Percentiles rank a stretch among this genome's conserved stretches.
Evolutionary conservation across 352 stramenopile species (phyloP).

Genomic region (Phytophthora macrochlamydospora): DNA sequence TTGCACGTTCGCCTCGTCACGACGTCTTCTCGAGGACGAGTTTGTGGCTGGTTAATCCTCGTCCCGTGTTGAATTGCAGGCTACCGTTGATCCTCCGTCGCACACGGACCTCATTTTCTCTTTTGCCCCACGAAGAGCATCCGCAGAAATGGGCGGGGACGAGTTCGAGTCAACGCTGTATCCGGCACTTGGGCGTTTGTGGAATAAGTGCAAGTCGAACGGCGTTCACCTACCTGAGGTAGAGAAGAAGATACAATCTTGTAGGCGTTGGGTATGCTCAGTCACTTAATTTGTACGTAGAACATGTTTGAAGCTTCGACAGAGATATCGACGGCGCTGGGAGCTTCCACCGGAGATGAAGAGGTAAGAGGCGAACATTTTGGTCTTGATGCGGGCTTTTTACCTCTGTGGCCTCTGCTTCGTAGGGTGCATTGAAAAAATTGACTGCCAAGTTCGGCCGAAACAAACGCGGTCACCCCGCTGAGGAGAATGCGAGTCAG

Average conservation of each 20-base stretch:
- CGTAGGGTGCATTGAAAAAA: constrained; percentile 33
- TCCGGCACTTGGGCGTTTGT: not conserved
- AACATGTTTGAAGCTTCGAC: constrained; percentile 23
- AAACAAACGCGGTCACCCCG: constrained; percentile 22
- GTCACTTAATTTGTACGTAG: constrained; percentile 6
- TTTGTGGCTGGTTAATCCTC: not conserved
- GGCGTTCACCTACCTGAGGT: not conserved
- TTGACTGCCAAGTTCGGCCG: constrained; percentile 30
- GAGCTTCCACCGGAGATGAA: constrained; percentile 33
- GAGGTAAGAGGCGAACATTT: constrained; percentile 14
- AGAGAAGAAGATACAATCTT: not conserved
- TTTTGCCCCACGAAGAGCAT: not conserved
- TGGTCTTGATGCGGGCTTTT: not conserved
- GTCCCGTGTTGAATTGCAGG: not conserved
- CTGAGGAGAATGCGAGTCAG: constrained; percentile 14
- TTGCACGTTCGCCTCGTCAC: too few species aligned
- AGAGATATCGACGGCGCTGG: constrained; percentile 33
- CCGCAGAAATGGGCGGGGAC: not conserved
- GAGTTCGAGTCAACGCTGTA: not conserved
- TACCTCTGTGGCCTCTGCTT: not conserved
- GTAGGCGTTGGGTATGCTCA: not conserved
- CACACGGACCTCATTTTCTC: not conserved
- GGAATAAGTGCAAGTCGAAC: not conserved
- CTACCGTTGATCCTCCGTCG: not conserved
- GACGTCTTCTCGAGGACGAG: too few species aligned